A percentile compares a stretch with the other conserved stretches of the same genome.
Conservation (phyloP, 768 basidiomycete species). For the Lactarius psammicola region DNA sequence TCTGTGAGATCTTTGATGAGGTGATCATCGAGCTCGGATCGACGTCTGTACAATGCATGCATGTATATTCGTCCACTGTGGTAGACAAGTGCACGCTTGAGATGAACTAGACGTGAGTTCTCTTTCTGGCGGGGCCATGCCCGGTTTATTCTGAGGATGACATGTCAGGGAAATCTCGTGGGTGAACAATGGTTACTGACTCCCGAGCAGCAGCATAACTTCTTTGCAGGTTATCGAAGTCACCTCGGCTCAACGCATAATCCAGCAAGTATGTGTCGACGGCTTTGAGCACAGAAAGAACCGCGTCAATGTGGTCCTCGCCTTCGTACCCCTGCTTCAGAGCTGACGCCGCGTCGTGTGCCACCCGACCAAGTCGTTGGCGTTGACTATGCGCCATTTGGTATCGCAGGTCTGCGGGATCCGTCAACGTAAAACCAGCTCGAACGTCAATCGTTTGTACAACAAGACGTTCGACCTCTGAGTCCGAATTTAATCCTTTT, state of each 20-base stretch:
- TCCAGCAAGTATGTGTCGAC: slow-evolving; percentile 75
- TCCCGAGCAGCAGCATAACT: slow-evolving; percentile 61
- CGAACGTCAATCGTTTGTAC: slow-evolving; percentile 62
- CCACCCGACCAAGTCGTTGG: slow-evolving; percentile 60
- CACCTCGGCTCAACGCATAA: slow-evolving; percentile 59
- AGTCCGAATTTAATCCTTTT: slow-evolving; percentile 56
- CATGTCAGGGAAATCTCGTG: slow-evolving; percentile 17
- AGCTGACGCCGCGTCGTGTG: slow-evolving; percentile 64
- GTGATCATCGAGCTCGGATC: slow-evolving; percentile 70
- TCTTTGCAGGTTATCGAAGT: slow-evolving; percentile 65
- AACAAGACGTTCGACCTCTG: slow-evolving; percentile 70
- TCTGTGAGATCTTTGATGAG: slow-evolving; percentile 67
- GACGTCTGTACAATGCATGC: slow-evolving; percentile 70
- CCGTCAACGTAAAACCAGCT: slow-evolving; percentile 71
- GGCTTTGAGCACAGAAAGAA: slow-evolving; percentile 66
- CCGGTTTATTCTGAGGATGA: slow-evolving; percentile 52
- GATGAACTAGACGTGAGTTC: slow-evolving; percentile 68
- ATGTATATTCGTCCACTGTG: slow-evolving; percentile 74
- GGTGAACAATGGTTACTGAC: slow-evolving; percentile 39
- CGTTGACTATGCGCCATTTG: slow-evolving; percentile 59
- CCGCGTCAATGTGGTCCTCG: slow-evolving; percentile 86
- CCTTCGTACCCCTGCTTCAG: slow-evolving; percentile 60
- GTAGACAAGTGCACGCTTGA: slow-evolving; percentile 78
- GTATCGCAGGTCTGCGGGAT: slow-evolving; percentile 73
- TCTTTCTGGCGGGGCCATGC: slow-evolving; percentile 70